Evolutionary conservation across 1,284 basidiomycete species (phyloP), one percentile per base, ranked within the genome.

Genomic region (Abortiporus biennis): DNA sequence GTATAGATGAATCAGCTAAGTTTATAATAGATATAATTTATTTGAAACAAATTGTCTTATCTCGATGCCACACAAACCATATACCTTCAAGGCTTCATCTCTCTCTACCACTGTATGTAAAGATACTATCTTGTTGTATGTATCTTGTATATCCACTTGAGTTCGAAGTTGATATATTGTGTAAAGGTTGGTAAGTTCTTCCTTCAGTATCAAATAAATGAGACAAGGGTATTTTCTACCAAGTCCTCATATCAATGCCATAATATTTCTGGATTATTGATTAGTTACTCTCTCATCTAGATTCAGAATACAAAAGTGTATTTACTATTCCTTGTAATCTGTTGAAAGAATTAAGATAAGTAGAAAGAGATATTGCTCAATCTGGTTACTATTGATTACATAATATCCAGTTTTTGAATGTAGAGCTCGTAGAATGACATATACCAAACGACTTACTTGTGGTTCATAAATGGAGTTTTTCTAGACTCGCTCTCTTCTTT

Each of bases 271-370:
- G 15, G 15, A 16, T n/a, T 15, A 40, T 8, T 11, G 20, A 25
- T 17, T 40, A 3, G 21, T n/a, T 3, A 25, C 6, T 3, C 3
- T 6, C 19, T 39, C 22, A 8, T 12, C 19, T 34, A 32, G 12
- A 8, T 34, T 6, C n/a, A 33, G 30, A 15, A 16, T 45, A n/a
- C 54, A 30, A 48, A 69, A 62, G 38, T n/a, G n/a, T n/a, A n/a
- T 71, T 58, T 38, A 67, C 68, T 22, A 71, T 43, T 66, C 66
- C 41, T 48, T 43, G 24, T 47, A 47, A 71, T 4, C 69, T 60
- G 1, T 71, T 60, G 20, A 71, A 36, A 2, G 44, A 35, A 64
- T 59, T 2, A 57, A 40, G 3, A 65, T 43, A 20, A 56, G 40
- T 0, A 58, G 61, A 43, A 48, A 64, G 0, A 67, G 24, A 8